Percentiles rank a stretch among this genome's conserved stretches.
These are phyloP conservation scores for Phalaenopsis equestris DNA, from an alignment of 106 monocot species.

Conservation along the genomic window DNA sequence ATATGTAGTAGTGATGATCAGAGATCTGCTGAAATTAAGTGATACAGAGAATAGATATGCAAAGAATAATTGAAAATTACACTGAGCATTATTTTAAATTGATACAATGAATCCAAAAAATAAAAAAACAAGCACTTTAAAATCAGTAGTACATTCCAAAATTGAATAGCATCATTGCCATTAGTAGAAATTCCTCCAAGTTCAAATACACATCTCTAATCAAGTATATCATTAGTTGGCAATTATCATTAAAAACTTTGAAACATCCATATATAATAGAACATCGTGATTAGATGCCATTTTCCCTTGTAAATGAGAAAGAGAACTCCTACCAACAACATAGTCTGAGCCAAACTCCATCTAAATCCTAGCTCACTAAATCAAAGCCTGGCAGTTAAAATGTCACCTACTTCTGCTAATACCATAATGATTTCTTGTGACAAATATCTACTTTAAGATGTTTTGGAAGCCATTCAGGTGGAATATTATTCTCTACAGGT, in stretches of 20 bases:
- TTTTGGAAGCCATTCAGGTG: neutral
- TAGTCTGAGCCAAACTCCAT: neutral
- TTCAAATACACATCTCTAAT: neutral
- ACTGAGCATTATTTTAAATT: neutral
- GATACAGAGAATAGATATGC: neutral
- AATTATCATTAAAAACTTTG: neutral
- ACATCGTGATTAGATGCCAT: neutral
- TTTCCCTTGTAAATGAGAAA: neutral
- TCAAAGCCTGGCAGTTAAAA: neutral
- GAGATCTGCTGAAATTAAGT: neutral
- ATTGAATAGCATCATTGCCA: neutral
- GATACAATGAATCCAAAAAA: neutral
- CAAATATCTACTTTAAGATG: neutral
- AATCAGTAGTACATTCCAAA: neutral
- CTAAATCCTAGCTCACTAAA: neutral
- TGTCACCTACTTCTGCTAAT: neutral
- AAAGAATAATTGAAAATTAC: neutral
- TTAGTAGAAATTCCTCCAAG: neutral
- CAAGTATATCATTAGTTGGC: neutral
- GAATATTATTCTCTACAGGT: neutral
- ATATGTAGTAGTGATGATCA: neutral
- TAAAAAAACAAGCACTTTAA: neutral
- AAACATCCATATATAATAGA: neutral
- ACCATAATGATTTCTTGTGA: neutral
- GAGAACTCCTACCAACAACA: neutral